Evolutionary conservation across 495 filamentous ascomycete species (phyloP).

Genomic region (Niebla homalea): DNA sequence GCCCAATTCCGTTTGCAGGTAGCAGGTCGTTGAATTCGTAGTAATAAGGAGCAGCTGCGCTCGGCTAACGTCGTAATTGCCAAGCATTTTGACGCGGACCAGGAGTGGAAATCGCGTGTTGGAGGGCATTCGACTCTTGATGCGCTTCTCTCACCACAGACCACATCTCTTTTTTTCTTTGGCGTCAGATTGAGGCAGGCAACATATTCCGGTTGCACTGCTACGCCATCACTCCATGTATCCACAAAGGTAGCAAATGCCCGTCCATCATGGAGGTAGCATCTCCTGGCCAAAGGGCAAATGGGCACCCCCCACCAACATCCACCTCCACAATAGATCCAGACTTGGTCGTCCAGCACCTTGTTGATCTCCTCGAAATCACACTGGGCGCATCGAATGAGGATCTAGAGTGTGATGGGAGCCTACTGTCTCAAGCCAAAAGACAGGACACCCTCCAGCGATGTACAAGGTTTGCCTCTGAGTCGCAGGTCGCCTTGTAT

Average conservation of each 20-base stretch:
- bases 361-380: constrained; percentile 63
- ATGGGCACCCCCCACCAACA: constrained; percentile 31
- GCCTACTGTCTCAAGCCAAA: constrained; percentile 59
- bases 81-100: background rate
- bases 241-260: constrained; percentile 7
- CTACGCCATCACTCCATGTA: constrained; percentile 7
- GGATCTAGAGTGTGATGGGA: constrained; percentile 69
- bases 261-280: constrained; percentile 37
- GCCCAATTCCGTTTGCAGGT: too few relatives aligned
- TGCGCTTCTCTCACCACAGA: background rate
- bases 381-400: constrained; percentile 69
- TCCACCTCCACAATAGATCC: constrained; percentile 39
- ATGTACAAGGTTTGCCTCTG: constrained; percentile 79
- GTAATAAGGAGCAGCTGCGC: background rate
- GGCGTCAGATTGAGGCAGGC: background rate
- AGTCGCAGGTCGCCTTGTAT: constrained; percentile 77
- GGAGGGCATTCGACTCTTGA: background rate
- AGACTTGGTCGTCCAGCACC: constrained; percentile 58
- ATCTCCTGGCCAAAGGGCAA: constrained; percentile 32
- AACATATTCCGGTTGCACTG: constrained; percentile 1
- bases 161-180: background rate
- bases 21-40: too few relatives aligned
- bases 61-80: too few relatives aligned
- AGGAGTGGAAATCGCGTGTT: background rate
- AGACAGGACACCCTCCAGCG: constrained; percentile 69